These are phyloP conservation scores for Amauroascus verrucosus DNA, from an alignment of 2,329 filamentous ascomycete genomes.

Conservation along the genomic window DNA sequence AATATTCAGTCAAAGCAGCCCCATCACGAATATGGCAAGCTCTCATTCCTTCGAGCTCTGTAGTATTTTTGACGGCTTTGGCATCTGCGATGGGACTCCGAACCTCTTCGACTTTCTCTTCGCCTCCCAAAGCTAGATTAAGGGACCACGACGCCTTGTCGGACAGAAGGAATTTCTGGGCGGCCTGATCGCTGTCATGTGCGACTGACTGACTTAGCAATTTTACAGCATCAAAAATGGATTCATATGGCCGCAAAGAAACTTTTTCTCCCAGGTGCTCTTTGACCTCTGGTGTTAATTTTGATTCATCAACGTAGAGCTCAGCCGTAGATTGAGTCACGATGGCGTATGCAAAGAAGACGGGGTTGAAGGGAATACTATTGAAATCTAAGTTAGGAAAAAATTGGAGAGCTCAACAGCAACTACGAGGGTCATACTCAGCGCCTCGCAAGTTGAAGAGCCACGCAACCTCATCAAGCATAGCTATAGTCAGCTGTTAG, in stretches of 20 bases:
- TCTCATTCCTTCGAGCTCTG: slow-evolving; percentile 84
- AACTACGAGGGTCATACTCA: slow-evolving; percentile 45
- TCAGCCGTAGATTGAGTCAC: slow-evolving; percentile 66
- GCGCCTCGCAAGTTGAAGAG: slow-evolving; percentile 93
- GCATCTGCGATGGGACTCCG: slow-evolving; percentile 80
- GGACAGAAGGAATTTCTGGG: slow-evolving; percentile 67
- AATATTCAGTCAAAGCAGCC: slow-evolving; percentile 80
- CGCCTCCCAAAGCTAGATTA: slow-evolving; percentile 73
- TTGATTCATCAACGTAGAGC: slow-evolving; percentile 73
- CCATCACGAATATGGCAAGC: slow-evolving; percentile 89
- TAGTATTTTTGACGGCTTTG: slow-evolving; percentile 89
- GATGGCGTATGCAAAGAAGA: slow-evolving; percentile 94
- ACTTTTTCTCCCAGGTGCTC: slow-evolving; percentile 62
- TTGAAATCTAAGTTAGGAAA: slow-evolving; percentile 12
- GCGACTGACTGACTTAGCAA: slow-evolving; percentile 45
- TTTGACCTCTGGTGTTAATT: slow-evolving; percentile 59
- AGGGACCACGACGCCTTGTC: slow-evolving; percentile 90
- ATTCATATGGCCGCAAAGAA: slow-evolving; percentile 66
- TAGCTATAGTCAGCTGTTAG: slow-evolving; percentile 38
- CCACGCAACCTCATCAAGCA: slow-evolving; percentile 96
- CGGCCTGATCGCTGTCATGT: slow-evolving; percentile 30
- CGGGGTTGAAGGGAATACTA: slow-evolving; percentile 88
- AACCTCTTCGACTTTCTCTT: slow-evolving; percentile 72
- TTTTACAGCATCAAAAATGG: slow-evolving; percentile 69
- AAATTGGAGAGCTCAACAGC: background rate